Conservation (phyloP, 257 asterid genomes). For the Solanum paucissectum region DNA sequence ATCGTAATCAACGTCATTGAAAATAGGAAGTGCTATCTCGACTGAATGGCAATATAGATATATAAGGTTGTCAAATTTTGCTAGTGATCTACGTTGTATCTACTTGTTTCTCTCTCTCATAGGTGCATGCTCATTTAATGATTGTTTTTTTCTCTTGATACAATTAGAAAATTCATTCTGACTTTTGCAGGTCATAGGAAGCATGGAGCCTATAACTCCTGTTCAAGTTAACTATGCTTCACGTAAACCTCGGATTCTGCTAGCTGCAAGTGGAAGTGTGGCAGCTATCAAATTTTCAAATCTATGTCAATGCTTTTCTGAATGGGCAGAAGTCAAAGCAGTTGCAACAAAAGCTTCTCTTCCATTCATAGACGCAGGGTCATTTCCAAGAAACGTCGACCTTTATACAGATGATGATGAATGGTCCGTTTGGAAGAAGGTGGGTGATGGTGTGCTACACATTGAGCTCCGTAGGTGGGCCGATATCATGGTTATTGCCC, state of each 20-base stretch:
- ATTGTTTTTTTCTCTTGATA: neutral
- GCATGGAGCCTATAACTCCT: constrained; percentile 8
- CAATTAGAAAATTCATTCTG: neutral
- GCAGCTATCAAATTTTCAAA: constrained; percentile 80
- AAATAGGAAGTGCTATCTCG: neutral
- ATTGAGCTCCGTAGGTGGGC: constrained; percentile 87
- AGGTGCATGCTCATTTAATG: neutral
- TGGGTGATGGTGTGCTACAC: constrained; percentile 73
- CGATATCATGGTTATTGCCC: constrained; percentile 91
- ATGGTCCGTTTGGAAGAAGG: constrained; percentile 69
- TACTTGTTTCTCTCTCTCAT: neutral
- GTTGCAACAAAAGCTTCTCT: constrained; percentile 69
- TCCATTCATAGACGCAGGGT: constrained; percentile 50
- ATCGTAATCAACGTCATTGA: neutral
- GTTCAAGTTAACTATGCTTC: constrained; percentile 17
- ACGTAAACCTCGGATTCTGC: constrained; percentile 65
- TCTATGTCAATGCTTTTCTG: constrained; percentile 62
- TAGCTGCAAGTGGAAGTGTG: constrained; percentile 90
- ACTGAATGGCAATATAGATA: neutral
- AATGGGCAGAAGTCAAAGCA: constrained; percentile 93
- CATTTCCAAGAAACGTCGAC: constrained; percentile 56
- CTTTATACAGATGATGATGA: constrained; percentile 75
- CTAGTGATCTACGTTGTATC: neutral
- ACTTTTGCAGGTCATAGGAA: constrained; percentile 37
- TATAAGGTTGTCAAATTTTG: neutral